These are phyloP conservation scores for Didymella arachidicola DNA, from an alignment of 2,329 filamentous ascomycete genomes.

Conservation along the genomic window DNA sequence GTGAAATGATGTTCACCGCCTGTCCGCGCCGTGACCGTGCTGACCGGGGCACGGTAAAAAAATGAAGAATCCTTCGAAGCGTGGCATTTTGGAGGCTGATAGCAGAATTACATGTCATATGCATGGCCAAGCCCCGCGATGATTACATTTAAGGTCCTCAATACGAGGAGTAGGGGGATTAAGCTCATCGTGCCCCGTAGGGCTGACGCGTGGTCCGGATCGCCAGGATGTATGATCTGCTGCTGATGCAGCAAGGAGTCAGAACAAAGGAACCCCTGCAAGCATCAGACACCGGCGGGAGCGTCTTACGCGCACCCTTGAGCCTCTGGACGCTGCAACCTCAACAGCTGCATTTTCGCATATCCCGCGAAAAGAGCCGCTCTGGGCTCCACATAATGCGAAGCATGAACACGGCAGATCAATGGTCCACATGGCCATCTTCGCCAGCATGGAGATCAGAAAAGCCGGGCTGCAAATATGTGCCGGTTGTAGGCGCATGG, in stretches of 20 bases:
- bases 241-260: conserved; percentile 14
- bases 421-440: conserved; percentile 15
- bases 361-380: conserved; percentile 8
- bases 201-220: conserved; percentile 19
- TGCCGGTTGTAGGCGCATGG: conserved; percentile 15
- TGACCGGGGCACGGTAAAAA: conserved; percentile 12
- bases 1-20: conserved; percentile 14
- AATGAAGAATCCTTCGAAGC: conserved; percentile 9
- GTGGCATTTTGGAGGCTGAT: conserved; percentile 3
- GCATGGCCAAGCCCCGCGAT: conserved; percentile 7
- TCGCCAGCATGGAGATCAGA: conserved; percentile 3
- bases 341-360: conserved; percentile 10
- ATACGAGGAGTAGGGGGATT: conserved; percentile 8
- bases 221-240: conserved; percentile 7
- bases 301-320: neutral
- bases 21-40: conserved; percentile 10
- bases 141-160: conserved; percentile 2
- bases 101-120: conserved; percentile 6
- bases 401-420: conserved; percentile 14
- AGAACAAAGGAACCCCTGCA: conserved; percentile 20
- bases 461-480: conserved; percentile 8
- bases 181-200: conserved; percentile 13
- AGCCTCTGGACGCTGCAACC: conserved; percentile 5
- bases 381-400: conserved; percentile 6
- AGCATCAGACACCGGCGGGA: conserved; percentile 2